Percentiles rank a stretch among this genome's conserved stretches.
Conservation (phyloP, 1,139 yeast genomes). For the Yamadazyma conglobata region DNA sequence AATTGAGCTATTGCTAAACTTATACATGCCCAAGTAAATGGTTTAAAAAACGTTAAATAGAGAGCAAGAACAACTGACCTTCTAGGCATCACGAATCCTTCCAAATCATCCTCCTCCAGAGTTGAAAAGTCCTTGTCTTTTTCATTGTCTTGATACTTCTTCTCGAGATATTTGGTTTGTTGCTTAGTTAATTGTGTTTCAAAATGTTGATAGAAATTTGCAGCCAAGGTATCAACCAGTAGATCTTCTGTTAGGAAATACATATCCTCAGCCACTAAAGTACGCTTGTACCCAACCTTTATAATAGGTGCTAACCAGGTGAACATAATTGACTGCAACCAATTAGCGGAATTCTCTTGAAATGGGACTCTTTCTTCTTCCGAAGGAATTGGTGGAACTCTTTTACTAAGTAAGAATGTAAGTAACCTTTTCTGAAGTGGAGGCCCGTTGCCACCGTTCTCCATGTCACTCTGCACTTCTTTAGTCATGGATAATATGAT, state of each 20-base stretch:
- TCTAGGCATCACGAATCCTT: slow-evolving; percentile 22
- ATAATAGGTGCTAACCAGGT: slow-evolving; percentile 61
- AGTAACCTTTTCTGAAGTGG: slow-evolving; percentile 19
- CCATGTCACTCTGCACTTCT: no score
- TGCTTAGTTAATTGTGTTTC: slow-evolving; percentile 29
- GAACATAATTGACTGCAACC: slow-evolving; percentile 37
- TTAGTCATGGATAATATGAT: no score
- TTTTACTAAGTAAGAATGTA: slow-evolving; percentile 17
- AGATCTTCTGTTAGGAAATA: slow-evolving; percentile 51
- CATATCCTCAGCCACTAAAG: slow-evolving; percentile 62
- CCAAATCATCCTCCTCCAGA: slow-evolving; percentile 22
- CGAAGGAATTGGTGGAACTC: slow-evolving; percentile 52
- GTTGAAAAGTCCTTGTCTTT: slow-evolving; percentile 1
- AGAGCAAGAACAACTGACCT: slow-evolving; percentile 18
- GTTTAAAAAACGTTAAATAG: slow-evolving; percentile 28
- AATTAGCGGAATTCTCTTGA: slow-evolving; percentile 33
- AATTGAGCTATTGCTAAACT: slow-evolving; percentile 20
- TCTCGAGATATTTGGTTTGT: slow-evolving; percentile 9
- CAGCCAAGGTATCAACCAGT: slow-evolving; percentile 47
- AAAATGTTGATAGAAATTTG: slow-evolving; percentile 28
- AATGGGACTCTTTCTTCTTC: slow-evolving; percentile 46
- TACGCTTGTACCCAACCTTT: slow-evolving; percentile 63
- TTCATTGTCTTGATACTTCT: slow-evolving; percentile 24
- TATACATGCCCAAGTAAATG: slow-evolving; percentile 22
- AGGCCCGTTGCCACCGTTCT: slow-evolving; percentile 1